Percentiles rank a stretch among this genome's conserved stretches.
Evolutionary conservation across 495 filamentous ascomycete species (phyloP).

Genomic region (Trichoderma erinaceum): DNA sequence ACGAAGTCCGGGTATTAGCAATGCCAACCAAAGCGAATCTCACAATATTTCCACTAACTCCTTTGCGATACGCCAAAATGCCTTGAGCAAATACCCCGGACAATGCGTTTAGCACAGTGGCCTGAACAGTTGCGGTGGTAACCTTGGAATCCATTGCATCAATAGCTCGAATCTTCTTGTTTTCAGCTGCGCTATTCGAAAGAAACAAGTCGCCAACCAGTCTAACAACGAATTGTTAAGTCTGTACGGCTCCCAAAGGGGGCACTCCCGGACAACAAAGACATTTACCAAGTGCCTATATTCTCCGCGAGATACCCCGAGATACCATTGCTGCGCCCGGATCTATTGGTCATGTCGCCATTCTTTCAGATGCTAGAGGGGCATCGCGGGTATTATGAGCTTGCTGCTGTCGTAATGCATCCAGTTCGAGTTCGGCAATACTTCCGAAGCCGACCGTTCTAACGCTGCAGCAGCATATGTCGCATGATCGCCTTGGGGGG

Average conservation of each 20-base stretch:
- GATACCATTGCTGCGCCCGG: not conserved
- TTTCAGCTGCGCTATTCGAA: not conserved
- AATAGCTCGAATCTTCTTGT: not conserved
- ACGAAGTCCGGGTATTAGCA: not conserved
- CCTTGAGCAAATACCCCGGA: slow-evolving; percentile 5
- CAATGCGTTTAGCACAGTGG: slow-evolving; percentile 4
- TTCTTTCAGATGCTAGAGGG: not conserved
- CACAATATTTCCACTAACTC: not conserved
- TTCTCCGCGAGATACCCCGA: slow-evolving; percentile 7
- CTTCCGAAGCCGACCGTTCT: not conserved
- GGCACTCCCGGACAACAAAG: not conserved
- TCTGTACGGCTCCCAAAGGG: not conserved
- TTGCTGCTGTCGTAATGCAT: not conserved
- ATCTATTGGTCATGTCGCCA: not conserved
- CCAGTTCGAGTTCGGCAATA: not conserved
- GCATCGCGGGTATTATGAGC: not conserved
- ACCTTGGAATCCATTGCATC: slow-evolving; percentile 7
- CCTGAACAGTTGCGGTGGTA: slow-evolving; percentile 8
- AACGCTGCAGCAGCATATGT: not conserved
- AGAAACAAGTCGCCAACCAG: not conserved
- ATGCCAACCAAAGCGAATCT: not conserved
- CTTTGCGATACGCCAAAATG: slow-evolving; percentile 8
- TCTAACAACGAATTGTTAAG: not conserved
- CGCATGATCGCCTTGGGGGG: not conserved
- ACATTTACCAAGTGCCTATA: not conserved